A percentile compares a stretch with the other conserved stretches of the same genome.
Evolutionary conservation across 2,329 filamentous ascomycete species (phyloP).

Genomic region (Aspergillus hortae): DNA sequence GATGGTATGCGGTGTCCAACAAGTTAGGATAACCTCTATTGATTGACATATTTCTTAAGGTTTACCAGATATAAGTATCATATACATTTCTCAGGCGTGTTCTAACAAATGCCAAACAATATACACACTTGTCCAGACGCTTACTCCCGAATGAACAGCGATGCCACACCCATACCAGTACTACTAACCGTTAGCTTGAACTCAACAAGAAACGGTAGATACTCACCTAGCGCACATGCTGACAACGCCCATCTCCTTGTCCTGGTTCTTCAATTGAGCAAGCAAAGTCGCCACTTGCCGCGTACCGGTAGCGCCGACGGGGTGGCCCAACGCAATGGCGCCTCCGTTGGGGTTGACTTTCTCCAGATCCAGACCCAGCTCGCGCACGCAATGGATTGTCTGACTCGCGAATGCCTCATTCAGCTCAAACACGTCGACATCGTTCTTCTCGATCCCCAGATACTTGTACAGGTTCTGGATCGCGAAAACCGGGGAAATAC

Average conservation of each 20-base stretch:
- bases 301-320: constrained; percentile 79
- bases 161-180: constrained; percentile 25
- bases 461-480: constrained; percentile 74
- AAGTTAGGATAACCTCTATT: too few relatives aligned
- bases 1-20: too few relatives aligned
- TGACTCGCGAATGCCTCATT: constrained; percentile 97
- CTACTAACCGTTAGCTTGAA: constrained; percentile 8
- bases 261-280: constrained; percentile 71
- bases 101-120: not conserved
- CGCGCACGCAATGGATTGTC: constrained; percentile 82
- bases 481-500: constrained; percentile 60
- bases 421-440: constrained; percentile 83
- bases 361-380: constrained; percentile 57
- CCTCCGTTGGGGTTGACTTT: constrained; percentile 85
- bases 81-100: not conserved
- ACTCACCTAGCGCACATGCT: constrained; percentile 75
- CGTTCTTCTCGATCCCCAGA: constrained; percentile 69
- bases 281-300: constrained; percentile 87
- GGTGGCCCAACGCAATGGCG: constrained; percentile 87
- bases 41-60: too few relatives aligned
- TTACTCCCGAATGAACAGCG: constrained; percentile 22
- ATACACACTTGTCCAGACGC: not conserved
- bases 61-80: too few relatives aligned
- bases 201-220: not conserved
- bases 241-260: constrained; percentile 83